Evolutionary conservation across 139 green algal species (phyloP).

Genomic region (Coelastrella sp.): DNA sequence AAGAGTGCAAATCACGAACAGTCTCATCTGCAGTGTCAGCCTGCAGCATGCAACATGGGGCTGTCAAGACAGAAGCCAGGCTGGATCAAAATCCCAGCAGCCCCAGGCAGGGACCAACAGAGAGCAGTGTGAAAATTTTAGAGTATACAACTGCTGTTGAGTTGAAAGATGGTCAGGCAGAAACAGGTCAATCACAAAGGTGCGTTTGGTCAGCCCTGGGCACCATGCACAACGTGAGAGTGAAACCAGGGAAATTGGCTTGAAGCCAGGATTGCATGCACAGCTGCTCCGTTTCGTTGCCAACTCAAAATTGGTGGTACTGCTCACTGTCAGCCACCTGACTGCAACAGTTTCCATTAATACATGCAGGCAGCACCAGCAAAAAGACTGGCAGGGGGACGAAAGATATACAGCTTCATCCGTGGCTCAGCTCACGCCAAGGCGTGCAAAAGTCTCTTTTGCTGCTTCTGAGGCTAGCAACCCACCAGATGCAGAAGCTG

Average conservation of each 20-base stretch:
- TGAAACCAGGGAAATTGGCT: too few relatives aligned
- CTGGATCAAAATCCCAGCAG: neutral
- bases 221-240: too few relatives aligned
- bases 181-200: too few relatives aligned
- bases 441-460: neutral
- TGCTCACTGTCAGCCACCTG: too few relatives aligned
- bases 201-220: too few relatives aligned
- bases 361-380: neutral
- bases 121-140: neutral
- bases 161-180: neutral
- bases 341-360: neutral
- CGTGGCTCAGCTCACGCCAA: neutral
- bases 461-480: neutral
- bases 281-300: too few relatives aligned
- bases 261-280: too few relatives aligned
- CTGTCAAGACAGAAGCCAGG: constrained; percentile 6
- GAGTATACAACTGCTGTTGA: neutral
- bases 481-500: neutral
- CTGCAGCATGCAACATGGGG: constrained; percentile 14
- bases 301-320: too few relatives aligned
- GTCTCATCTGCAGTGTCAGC: neutral
- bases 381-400: constrained; percentile 5
- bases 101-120: neutral
- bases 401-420: neutral
- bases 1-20: too few relatives aligned